These are phyloP conservation scores for Annulohypoxylon nitens DNA, from an alignment of 495 filamentous ascomycete species.

Conservation along the genomic window DNA sequence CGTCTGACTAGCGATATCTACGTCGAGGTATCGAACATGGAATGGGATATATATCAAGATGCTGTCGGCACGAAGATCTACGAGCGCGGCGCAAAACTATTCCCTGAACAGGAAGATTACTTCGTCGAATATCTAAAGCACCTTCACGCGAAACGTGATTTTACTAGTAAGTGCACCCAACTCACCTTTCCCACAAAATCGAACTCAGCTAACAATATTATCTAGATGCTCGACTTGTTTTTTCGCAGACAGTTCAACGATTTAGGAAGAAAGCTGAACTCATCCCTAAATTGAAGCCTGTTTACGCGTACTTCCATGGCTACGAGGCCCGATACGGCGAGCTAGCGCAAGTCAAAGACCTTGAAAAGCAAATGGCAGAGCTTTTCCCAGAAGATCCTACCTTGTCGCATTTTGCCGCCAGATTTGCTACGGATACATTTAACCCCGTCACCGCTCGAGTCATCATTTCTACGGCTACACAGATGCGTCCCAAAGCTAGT, in stretches of 20 bases:
- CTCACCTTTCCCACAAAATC: neutral
- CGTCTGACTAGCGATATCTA: constrained; percentile 94
- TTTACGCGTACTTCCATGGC: constrained; percentile 91
- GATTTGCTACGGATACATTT: constrained; percentile 72
- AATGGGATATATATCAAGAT: constrained; percentile 96
- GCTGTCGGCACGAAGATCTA: constrained; percentile 92
- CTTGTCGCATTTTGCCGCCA: constrained; percentile 77
- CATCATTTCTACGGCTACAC: constrained; percentile 83
- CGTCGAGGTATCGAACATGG: constrained; percentile 88
- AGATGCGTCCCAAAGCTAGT: constrained; percentile 73
- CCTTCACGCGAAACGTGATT: constrained; percentile 88
- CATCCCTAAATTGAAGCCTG: constrained; percentile 79
- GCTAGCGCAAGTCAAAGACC: constrained; percentile 84
- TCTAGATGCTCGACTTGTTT: constrained; percentile 92
- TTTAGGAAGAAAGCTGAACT: constrained; percentile 79
- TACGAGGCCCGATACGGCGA: constrained; percentile 97
- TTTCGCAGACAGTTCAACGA: constrained; percentile 88
- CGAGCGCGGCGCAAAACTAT: constrained; percentile 90
- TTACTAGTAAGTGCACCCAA: constrained; percentile 78
- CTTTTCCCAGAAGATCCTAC: constrained; percentile 89
- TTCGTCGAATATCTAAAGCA: constrained; percentile 95
- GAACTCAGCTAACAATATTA: constrained; percentile 28
- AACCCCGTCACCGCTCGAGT: constrained; percentile 79
- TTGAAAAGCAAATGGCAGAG: constrained; percentile 93
- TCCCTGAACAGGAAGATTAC: constrained; percentile 91